Evolutionary conservation across 345 rosid species (phyloP).

Genomic region (Hibiscus mutabilis): DNA sequence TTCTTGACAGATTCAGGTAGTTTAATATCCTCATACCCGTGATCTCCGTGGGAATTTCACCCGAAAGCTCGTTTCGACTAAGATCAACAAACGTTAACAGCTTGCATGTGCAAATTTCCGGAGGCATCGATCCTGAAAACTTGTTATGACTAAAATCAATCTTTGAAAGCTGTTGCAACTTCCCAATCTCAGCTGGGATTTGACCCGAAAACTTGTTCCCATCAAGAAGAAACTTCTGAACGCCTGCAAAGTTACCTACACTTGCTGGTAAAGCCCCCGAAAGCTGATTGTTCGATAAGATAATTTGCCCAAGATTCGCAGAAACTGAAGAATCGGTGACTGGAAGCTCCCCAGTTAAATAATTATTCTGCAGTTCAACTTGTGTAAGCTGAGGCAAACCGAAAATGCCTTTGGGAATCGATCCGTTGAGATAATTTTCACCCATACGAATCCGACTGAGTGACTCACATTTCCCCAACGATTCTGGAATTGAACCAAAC

Average conservation of each 20-base stretch:
- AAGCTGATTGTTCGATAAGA: slow-evolving; percentile 69
- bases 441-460: slow-evolving; percentile 84
- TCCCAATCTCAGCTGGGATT: slow-evolving; percentile 75
- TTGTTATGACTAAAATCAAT: slow-evolving; percentile 71
- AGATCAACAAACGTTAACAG: slow-evolving; percentile 74
- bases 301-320: slow-evolving; percentile 60
- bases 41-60: slow-evolving; percentile 70
- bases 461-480: slow-evolving; percentile 64
- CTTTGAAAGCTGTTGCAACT: slow-evolving; percentile 69
- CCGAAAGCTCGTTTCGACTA: slow-evolving; percentile 71
- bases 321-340: slow-evolving; percentile 37
- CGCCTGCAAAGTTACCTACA: slow-evolving; percentile 71
- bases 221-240: slow-evolving; percentile 79
- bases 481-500: slow-evolving; percentile 71
- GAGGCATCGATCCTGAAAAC: slow-evolving; percentile 56
- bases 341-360: slow-evolving; percentile 57
- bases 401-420: slow-evolving; percentile 71
- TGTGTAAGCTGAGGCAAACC: slow-evolving; percentile 64
- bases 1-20: slow-evolving; percentile 77
- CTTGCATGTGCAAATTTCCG: slow-evolving; percentile 75
- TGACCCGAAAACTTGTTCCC: slow-evolving; percentile 72
- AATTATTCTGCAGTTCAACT: slow-evolving; percentile 74
- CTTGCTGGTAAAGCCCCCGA: slow-evolving; percentile 64
- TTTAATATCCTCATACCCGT: slow-evolving; percentile 74
- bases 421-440: slow-evolving; percentile 74